Conservation (phyloP, 495 filamentous ascomycete genomes). For the Aspergillus kassunensis region DNA sequence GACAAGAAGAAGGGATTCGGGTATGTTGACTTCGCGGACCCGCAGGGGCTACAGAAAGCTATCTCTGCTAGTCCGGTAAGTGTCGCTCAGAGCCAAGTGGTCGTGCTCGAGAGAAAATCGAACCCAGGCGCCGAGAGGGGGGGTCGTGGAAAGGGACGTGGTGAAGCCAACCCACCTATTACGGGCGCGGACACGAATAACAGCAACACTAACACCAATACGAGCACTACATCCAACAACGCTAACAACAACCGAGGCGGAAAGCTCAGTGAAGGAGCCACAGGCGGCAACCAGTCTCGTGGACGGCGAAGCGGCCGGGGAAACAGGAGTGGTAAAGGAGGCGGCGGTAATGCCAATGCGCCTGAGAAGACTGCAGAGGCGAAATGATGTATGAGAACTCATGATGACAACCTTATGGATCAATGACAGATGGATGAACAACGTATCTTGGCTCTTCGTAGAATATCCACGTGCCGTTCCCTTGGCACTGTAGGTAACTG, state of each 20-base stretch:
- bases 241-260: conserved; percentile 12
- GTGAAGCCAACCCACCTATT: conserved; percentile 25
- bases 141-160: conserved; percentile 39
- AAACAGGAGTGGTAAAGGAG: conserved; percentile 24
- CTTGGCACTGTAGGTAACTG: no score
- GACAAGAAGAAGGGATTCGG: conserved; percentile 91
- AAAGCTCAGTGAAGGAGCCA: conserved; percentile 32
- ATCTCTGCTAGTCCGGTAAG: conserved; percentile 75
- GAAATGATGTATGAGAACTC: conserved; percentile 14
- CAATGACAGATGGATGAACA: no score
- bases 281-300: conserved; percentile 36
- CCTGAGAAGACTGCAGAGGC: conserved; percentile 20
- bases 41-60: conserved; percentile 66
- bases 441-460: no score
- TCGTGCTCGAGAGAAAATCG: conserved; percentile 76
- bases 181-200: conserved; percentile 1
- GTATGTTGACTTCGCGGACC: conserved; percentile 77
- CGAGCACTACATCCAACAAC: neutral
- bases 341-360: conserved; percentile 5
- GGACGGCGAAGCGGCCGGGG: conserved; percentile 35
- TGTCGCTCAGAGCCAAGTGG: conserved; percentile 79
- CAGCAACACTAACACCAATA: neutral
- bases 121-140: conserved; percentile 37
- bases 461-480: no score
- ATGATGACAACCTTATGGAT: conserved; percentile 4